phyloP scores from a whole-genome alignment of 2,329 filamentous ascomycete species.

The Colletotrichum paranaense region DNA sequence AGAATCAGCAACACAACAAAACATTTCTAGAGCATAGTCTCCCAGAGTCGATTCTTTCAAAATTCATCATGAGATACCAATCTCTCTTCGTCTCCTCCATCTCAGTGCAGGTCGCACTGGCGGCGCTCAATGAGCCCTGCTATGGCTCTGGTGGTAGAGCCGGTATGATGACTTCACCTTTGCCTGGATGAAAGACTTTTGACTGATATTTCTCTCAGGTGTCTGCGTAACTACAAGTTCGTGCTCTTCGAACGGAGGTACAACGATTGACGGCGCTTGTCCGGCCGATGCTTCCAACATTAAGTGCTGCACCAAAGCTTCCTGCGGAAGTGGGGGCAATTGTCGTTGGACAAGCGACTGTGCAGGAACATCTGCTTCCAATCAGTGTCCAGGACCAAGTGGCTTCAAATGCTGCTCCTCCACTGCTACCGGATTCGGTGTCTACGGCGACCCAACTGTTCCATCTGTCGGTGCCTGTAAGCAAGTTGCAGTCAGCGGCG shows the following conservation, averaged over 20 bases:
- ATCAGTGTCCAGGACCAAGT: conserved; percentile 51
- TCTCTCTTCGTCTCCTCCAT: neutral
- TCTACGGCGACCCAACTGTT: conserved; percentile 46
- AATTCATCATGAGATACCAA: conserved; percentile 13
- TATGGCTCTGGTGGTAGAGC: conserved; percentile 38
- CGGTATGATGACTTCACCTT: conserved; percentile 20
- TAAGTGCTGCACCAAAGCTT: conserved; percentile 55
- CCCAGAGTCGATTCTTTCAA: neutral
- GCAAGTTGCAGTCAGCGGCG: conserved; percentile 48
- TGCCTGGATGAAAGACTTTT: neutral
- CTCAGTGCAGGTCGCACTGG: conserved; percentile 35
- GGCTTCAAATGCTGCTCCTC: conserved; percentile 53
- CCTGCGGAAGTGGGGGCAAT: conserved; percentile 49
- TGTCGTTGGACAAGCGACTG: conserved; percentile 53
- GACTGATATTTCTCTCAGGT: conserved; percentile 36
- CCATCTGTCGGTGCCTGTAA: conserved; percentile 50
- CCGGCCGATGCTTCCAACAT: conserved; percentile 50
- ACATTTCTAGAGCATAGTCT: neutral
- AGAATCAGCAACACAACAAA: neutral
- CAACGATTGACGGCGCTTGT: conserved; percentile 50
- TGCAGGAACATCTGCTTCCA: conserved; percentile 42
- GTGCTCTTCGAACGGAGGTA: conserved; percentile 51
- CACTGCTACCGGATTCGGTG: conserved; percentile 46
- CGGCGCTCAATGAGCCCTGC: conserved; percentile 47
- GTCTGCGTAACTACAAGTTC: conserved; percentile 51